Conservation (phyloP, 78 protist species). For the Cavenderia fasciculata region DNA sequence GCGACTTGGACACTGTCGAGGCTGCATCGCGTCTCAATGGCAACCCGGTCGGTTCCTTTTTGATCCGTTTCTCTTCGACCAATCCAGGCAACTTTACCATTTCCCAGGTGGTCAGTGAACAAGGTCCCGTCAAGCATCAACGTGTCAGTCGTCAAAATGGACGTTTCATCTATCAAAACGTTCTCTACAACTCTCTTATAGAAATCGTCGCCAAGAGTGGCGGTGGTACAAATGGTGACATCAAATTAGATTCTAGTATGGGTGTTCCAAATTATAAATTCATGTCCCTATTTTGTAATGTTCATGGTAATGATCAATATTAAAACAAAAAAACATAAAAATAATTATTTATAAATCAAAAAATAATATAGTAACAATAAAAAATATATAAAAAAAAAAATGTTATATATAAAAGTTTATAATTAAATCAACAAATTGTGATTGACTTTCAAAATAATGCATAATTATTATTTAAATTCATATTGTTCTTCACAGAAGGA, state of each 20-base stretch:
- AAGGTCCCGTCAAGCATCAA: conserved; percentile 75
- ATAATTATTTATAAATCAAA: too few relatives aligned
- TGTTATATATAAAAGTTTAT: too few relatives aligned
- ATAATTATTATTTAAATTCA: too few relatives aligned
- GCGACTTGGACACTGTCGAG: conserved; percentile 72
- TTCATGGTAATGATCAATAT: too few relatives aligned
- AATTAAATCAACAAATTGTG: too few relatives aligned
- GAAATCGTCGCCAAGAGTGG: conserved; percentile 55
- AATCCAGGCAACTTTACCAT: conserved; percentile 75
- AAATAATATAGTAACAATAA: too few relatives aligned
- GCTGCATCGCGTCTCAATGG: conserved; percentile 69
- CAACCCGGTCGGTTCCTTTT: conserved; percentile 76
- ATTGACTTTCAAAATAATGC: too few relatives aligned
- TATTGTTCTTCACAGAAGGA: too few relatives aligned
- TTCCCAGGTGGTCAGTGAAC: conserved; percentile 46
- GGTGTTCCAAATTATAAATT: conserved; percentile 74
- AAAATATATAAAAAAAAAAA: too few relatives aligned
- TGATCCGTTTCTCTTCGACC: conserved; percentile 76
- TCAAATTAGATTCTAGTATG: conserved; percentile 12
- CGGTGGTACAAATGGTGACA: conserved; percentile 73
- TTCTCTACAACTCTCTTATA: conserved; percentile 26
- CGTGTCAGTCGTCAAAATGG: conserved; percentile 51
- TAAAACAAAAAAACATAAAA: too few relatives aligned
- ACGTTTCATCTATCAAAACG: conserved; percentile 45
- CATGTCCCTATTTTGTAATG: conserved; percentile 44